A percentile compares a stretch with the other conserved stretches of the same genome.
Conservation (phyloP, 2,329 filamentous ascomycete species). For the Cadophora malorum region DNA sequence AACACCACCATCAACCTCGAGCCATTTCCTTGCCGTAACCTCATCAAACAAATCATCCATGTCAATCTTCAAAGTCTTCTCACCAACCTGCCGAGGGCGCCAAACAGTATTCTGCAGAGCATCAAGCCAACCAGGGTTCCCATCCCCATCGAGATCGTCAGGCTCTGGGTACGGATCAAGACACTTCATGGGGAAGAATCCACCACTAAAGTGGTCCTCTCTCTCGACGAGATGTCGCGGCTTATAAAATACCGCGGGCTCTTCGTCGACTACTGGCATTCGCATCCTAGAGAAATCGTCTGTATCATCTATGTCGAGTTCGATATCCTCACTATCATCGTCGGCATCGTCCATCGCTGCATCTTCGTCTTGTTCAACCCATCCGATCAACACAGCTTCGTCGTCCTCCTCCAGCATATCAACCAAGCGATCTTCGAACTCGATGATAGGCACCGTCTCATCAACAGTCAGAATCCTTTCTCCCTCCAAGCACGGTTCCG, state of each 20-base stretch:
- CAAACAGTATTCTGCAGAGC: conserved; percentile 40
- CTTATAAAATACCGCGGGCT: conserved; percentile 4
- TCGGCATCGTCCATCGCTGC: not conserved
- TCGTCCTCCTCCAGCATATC: conserved; percentile 7
- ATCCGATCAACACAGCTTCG: not conserved
- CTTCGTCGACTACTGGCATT: conserved; percentile 5
- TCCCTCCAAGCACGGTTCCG: conserved; percentile 12
- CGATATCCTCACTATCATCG: not conserved
- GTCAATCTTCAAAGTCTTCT: conserved; percentile 33
- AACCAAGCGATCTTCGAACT: conserved; percentile 2
- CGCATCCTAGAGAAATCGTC: not conserved
- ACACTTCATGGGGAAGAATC: conserved; percentile 37
- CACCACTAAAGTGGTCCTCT: conserved; percentile 28
- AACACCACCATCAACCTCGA: conserved; percentile 40
- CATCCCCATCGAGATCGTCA: conserved; percentile 19
- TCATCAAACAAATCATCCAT: conserved; percentile 35
- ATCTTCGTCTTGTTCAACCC: conserved; percentile 4
- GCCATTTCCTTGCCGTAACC: conserved; percentile 21
- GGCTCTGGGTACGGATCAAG: conserved; percentile 27
- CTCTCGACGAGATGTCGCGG: conserved; percentile 6
- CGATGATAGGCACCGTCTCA: conserved; percentile 7
- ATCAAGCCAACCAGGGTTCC: conserved; percentile 28
- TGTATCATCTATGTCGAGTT: not conserved
- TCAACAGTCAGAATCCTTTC: conserved; percentile 4
- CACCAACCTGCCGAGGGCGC: conserved; percentile 38